A percentile compares a stretch with the other conserved stretches of the same genome.
These are phyloP conservation scores for Neurospora africana DNA, from an alignment of 495 filamentous ascomycete genomes.

Conservation along the genomic window DNA sequence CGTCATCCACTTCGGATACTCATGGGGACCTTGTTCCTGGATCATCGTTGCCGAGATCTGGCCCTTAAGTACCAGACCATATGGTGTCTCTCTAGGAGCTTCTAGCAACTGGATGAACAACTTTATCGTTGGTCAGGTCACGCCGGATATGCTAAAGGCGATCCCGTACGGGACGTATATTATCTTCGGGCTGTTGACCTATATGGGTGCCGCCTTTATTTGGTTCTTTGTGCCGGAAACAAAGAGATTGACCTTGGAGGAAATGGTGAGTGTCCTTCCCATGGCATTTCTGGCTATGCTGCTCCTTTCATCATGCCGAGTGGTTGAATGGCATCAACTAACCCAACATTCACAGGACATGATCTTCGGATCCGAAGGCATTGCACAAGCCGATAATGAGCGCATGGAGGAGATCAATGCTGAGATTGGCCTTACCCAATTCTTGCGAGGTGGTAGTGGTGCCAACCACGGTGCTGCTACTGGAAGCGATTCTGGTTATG, in stretches of 20 bases:
- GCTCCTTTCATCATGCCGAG: background rate
- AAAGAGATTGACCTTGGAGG: constrained; percentile 50
- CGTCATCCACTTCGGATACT: constrained; percentile 71
- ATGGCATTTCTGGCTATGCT: background rate
- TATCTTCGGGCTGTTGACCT: constrained; percentile 64
- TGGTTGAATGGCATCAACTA: background rate
- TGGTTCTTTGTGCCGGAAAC: constrained; percentile 69
- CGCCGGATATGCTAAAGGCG: constrained; percentile 59
- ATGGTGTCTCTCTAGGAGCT: constrained; percentile 63
- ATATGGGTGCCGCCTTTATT: constrained; percentile 58
- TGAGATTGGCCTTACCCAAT: constrained; percentile 51
- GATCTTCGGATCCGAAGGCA: constrained; percentile 63
- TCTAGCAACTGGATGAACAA: constrained; percentile 48
- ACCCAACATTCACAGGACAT: constrained; percentile 40
- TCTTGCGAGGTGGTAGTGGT: constrained; percentile 19
- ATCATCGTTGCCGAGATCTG: constrained; percentile 65
- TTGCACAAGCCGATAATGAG: constrained; percentile 59
- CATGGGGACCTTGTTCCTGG: constrained; percentile 65
- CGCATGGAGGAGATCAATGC: constrained; percentile 63
- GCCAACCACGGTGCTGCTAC: constrained; percentile 11
- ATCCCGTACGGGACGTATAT: constrained; percentile 73
- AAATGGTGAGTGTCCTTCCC: constrained; percentile 35
- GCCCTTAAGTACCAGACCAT: constrained; percentile 62
- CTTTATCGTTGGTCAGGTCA: constrained; percentile 57
- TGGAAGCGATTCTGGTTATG: constrained; percentile 13